phyloP scores from a whole-genome alignment of 2,329 filamentous ascomycete genomes.

The Colletotrichum sansevieriae region DNA sequence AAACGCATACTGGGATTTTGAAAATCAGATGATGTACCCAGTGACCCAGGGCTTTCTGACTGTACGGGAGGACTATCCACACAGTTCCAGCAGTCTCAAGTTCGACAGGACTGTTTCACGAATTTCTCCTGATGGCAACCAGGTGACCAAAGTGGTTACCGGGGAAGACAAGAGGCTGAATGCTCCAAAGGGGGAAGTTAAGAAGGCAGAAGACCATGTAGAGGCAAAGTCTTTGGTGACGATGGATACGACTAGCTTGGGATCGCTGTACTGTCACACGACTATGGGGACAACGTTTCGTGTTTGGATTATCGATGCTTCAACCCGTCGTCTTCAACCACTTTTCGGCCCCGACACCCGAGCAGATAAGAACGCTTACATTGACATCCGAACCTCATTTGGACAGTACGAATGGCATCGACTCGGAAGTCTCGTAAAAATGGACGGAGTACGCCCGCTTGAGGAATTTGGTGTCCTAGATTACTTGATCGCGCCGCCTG shows the following conservation, averaged over 20 bases:
- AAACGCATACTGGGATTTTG: slow-evolving; percentile 2
- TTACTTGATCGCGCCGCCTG: neutral
- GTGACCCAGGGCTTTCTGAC: neutral
- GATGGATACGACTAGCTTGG: neutral
- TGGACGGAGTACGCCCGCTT: neutral
- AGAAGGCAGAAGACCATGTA: slow-evolving; percentile 12
- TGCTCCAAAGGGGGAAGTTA: neutral
- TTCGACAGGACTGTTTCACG: slow-evolving; percentile 8
- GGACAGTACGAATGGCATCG: slow-evolving; percentile 12
- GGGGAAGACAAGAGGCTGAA: slow-evolving; percentile 9
- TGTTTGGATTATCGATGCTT: neutral
- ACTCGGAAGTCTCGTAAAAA: slow-evolving; percentile 7
- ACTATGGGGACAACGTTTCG: neutral
- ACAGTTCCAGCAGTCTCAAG: neutral
- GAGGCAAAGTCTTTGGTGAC: neutral
- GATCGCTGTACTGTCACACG: neutral
- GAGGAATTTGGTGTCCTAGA: neutral
- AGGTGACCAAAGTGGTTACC: neutral
- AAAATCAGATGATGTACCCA: slow-evolving; percentile 17
- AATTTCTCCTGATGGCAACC: neutral
- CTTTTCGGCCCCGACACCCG: neutral
- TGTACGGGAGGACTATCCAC: neutral
- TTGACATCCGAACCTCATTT: slow-evolving; percentile 6
- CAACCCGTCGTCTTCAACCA: neutral
- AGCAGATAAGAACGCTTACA: neutral